Base-by-base conservation (phyloP, 2,329 filamentous ascomycete species). In the Myriosclerotinia curreyana region DNA sequence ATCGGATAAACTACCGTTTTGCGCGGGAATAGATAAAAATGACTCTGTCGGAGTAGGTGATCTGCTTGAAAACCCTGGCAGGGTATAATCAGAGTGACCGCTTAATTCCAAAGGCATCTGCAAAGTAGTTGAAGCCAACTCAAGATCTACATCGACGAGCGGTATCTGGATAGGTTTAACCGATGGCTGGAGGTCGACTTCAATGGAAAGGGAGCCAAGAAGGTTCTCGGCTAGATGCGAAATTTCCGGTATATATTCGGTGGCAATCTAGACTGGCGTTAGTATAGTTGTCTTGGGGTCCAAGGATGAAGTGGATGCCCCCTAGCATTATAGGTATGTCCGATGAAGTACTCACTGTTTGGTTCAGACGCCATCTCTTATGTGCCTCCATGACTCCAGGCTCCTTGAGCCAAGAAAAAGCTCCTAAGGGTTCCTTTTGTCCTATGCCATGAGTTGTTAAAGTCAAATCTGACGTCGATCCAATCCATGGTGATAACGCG, bases 391-490 rank as follows among this genome's bases (percentile, higher is more conserved):
- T 73, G n/a, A 68, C 68, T 14, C 67, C 64, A n/a, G 68, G 68
- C n/a, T 64, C 62, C 61, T 73, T 73, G 36, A 73, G 62, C 71
- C 71, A 73, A 64, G 69, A 69, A 44, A 73, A 64, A 22, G 71
- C 71, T 3, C 71, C 69, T 3, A 73, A 55, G 14, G 71, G 71
- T 40, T 71, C 62, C 25, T 67, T 62, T 20, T 50, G 52, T 5
- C 42, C 22, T 40, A 42, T 59, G 9, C 42, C 31, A 36, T 17
- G 25, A 52, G 44, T 15, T 20, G 22, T 40, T 12, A 38, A 64
- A 8, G 36, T 49, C 17, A 65, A 42, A 12, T 67, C 66, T 6
- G 63, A 52, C 17, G 65, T 64, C 40, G 67, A 68, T 34, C 69
- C 66, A 5, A 49, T 63, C 38, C 71, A 60, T n/a, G 69, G 67